Percentiles rank a stretch among this genome's conserved stretches.
Evolutionary conservation across 2,329 filamentous ascomycete genomes (phyloP).

Genomic region (Ascomycota sp.): DNA sequence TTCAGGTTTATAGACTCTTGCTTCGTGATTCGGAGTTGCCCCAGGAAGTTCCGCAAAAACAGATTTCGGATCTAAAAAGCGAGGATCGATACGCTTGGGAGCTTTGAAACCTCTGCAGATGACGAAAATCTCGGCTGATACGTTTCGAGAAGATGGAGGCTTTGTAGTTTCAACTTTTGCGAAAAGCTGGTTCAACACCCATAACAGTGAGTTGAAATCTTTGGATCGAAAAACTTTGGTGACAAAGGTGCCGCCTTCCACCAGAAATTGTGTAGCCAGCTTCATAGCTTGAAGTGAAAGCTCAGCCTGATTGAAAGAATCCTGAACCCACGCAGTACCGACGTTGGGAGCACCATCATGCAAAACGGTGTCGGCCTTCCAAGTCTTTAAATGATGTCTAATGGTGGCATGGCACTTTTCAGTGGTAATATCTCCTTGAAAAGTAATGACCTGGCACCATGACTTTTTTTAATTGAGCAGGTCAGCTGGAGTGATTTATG

Average conservation of each 20-base stretch:
- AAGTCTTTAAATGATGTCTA: slow-evolving; percentile 74
- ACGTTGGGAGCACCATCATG: slow-evolving; percentile 97
- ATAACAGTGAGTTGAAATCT: slow-evolving; percentile 86
- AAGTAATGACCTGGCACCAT: slow-evolving; percentile 93
- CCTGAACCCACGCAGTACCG: slow-evolving; percentile 93
- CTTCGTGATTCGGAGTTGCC: slow-evolving; percentile 81
- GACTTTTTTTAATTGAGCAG: slow-evolving; percentile 29
- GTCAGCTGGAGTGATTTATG: too few species aligned
- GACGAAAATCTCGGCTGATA: slow-evolving; percentile 96
- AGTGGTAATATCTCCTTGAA: slow-evolving; percentile 95
- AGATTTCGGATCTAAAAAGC: slow-evolving; percentile 70
- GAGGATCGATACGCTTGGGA: slow-evolving; percentile 79
- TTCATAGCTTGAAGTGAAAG: slow-evolving; percentile 79
- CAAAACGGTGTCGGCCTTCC: slow-evolving; percentile 88
- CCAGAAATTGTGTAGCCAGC: slow-evolving; percentile 80
- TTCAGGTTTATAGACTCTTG: slow-evolving; percentile 94
- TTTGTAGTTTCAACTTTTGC: slow-evolving; percentile 92
- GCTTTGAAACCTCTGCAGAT: slow-evolving; percentile 92
- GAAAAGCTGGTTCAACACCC: slow-evolving; percentile 97
- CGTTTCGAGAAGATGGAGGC: slow-evolving; percentile 83
- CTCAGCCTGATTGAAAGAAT: slow-evolving; percentile 95
- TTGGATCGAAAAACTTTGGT: slow-evolving; percentile 96
- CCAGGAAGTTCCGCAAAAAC: slow-evolving; percentile 87
- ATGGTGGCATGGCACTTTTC: slow-evolving; percentile 89
- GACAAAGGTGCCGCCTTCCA: slow-evolving; percentile 78